These are phyloP conservation scores for Juncus effusus DNA, from an alignment of 176 grass and related monocot genomes.

Conservation along the genomic window DNA sequence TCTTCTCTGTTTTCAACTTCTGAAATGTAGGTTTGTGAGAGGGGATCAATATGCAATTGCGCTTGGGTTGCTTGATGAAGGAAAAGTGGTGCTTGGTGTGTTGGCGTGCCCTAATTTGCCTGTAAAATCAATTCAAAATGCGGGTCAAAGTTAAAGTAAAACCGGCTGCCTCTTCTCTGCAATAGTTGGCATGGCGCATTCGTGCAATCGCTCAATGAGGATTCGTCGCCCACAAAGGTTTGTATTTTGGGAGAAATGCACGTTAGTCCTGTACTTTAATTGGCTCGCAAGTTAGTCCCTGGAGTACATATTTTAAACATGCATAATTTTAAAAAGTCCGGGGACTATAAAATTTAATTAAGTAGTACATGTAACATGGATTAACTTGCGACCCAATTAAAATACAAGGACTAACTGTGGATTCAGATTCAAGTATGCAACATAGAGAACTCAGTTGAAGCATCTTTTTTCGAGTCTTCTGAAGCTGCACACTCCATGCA, in stretches of 20 bases:
- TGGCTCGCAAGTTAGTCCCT: neutral
- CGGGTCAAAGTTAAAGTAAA: conserved; percentile 37
- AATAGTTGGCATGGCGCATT: conserved; percentile 64
- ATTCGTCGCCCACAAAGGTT: conserved; percentile 71
- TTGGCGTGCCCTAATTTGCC: conserved; percentile 97
- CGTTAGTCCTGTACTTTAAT: conserved; percentile 12
- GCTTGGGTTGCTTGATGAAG: conserved; percentile 86
- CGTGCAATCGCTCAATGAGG: conserved; percentile 47
- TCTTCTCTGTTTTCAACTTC: conserved; percentile 2
- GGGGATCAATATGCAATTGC: conserved; percentile 98
- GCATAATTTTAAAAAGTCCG: no score
- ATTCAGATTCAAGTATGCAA: conserved; percentile 62
- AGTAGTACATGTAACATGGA: no score
- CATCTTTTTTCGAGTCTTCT: conserved; percentile 93
- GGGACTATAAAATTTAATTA: no score
- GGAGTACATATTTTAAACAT: no score
- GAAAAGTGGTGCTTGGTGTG: conserved; percentile 89
- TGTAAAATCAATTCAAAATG: conserved; percentile 54
- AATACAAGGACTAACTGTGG: no score
- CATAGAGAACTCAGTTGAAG: conserved; percentile 52
- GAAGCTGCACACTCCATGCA: conserved; percentile 87
- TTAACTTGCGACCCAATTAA: no score
- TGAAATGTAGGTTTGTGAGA: conserved; percentile 72
- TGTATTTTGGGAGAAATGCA: neutral
- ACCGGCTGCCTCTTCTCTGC: conserved; percentile 84